Evolutionary conservation across 768 basidiomycete species (phyloP).

Genomic region (Leccinum broughii): DNA sequence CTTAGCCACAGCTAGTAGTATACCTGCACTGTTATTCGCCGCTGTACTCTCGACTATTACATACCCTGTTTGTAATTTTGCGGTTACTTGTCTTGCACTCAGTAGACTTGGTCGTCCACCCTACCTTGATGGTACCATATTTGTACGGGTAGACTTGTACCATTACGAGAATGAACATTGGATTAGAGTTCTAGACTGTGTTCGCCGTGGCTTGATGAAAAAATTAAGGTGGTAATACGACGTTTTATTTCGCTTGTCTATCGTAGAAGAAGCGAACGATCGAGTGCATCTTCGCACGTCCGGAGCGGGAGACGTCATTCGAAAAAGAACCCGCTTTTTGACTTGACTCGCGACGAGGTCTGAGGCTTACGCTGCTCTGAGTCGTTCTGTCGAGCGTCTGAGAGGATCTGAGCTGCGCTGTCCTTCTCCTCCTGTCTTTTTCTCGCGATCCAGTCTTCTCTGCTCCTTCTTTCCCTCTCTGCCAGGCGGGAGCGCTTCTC

Average conservation of each 20-base stretch:
- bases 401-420: constrained; percentile 37
- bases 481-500: constrained; percentile 52
- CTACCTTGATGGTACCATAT: constrained; percentile 10
- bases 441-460: constrained; percentile 39
- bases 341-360: constrained; percentile 25
- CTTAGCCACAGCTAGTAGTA: constrained; percentile 6
- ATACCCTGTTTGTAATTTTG: constrained; percentile 14
- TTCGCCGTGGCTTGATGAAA: neutral
- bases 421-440: constrained; percentile 45
- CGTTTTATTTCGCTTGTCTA: constrained; percentile 4
- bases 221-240: constrained; percentile 10
- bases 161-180: constrained; percentile 13
- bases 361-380: constrained; percentile 10
- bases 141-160: constrained; percentile 4
- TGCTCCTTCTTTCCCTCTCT: constrained; percentile 49
- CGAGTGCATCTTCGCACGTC: constrained; percentile 16
- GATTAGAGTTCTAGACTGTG: constrained; percentile 9
- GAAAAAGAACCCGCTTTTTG: constrained; percentile 44
- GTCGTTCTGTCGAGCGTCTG: constrained; percentile 19
- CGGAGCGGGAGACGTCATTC: constrained; percentile 26
- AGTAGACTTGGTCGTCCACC: neutral
- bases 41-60: constrained; percentile 15
- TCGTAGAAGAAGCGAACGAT: neutral
- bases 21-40: constrained; percentile 9
- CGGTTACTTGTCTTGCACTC: constrained; percentile 5